Conservation (phyloP, 2,329 filamentous ascomycete genomes). For the Thermoascus crustaceus region DNA sequence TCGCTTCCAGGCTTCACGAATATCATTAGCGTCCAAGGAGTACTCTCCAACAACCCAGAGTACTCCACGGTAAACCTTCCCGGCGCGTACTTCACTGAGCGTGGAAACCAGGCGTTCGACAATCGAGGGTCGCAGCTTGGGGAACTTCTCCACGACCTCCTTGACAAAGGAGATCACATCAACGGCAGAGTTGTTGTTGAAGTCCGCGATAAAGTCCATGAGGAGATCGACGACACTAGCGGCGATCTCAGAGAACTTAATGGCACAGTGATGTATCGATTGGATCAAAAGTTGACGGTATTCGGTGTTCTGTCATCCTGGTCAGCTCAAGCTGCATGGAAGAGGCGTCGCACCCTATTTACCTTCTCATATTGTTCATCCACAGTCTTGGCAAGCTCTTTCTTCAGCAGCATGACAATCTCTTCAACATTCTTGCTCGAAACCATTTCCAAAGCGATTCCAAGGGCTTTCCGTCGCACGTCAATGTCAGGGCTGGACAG, state of each 20-base stretch:
- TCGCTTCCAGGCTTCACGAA: constrained; percentile 91
- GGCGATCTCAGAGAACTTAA: constrained; percentile 97
- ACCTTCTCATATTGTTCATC: constrained; percentile 96
- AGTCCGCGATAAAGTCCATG: constrained; percentile 99
- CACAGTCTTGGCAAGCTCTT: constrained; percentile 93
- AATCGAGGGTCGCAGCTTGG: constrained; percentile 76
- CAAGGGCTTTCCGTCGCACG: constrained; percentile 82
- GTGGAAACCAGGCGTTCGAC: constrained; percentile 83
- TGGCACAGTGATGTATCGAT: constrained; percentile 95
- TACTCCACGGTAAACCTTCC: constrained; percentile 93
- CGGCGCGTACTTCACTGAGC: constrained; percentile 83
- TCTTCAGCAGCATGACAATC: constrained; percentile 91
- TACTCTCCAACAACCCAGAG: constrained; percentile 98
- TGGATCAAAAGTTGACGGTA: constrained; percentile 94
- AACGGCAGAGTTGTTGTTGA: constrained; percentile 92
- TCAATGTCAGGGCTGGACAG: constrained; percentile 94
- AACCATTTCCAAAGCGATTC: constrained; percentile 92
- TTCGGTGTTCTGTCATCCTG: constrained; percentile 59
- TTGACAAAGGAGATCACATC: constrained; percentile 99
- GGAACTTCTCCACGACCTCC: constrained; percentile 97
- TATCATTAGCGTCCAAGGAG: constrained; percentile 85
- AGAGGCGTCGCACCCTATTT: constrained; percentile 7
- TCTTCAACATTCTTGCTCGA: constrained; percentile 98
- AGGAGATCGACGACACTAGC: constrained; percentile 91
- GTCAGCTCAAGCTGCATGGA: constrained; percentile 15